Conservation (phyloP, 164 flowering plant species). For the Umbilicus rupestris region DNA sequence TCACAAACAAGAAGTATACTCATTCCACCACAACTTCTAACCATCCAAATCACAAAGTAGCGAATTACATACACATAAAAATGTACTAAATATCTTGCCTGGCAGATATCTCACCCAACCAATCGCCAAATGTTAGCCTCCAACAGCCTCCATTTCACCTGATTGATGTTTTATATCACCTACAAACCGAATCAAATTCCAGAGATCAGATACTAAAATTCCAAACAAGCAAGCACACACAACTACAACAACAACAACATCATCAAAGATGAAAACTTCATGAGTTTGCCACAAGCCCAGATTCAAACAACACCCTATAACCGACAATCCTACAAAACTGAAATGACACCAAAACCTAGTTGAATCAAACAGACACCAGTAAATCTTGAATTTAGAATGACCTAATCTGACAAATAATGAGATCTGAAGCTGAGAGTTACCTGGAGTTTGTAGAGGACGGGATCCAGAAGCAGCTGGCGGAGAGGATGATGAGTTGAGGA, state of each 20-base stretch:
- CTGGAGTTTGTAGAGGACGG: neutral
- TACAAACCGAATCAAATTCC: neutral
- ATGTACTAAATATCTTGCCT: neutral
- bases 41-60: neutral
- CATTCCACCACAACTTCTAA: too few species aligned
- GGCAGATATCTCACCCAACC: neutral
- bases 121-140: neutral
- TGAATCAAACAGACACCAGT: too few species aligned
- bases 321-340: neutral
- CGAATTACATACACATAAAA: neutral
- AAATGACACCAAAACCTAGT: neutral
- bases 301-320: neutral
- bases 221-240: too few species aligned
- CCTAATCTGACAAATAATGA: too few species aligned
- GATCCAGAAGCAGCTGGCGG: neutral
- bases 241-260: too few species aligned
- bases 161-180: neutral
- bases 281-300: neutral
- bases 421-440: neutral
- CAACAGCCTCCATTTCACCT: conserved; percentile 4
- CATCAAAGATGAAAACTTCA: neutral
- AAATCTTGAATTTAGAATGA: neutral
- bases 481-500: neutral
- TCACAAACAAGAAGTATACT: neutral
- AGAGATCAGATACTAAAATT: too few species aligned